Conservation (phyloP, 768 basidiomycete genomes). For the Tubosaeta sp. region DNA sequence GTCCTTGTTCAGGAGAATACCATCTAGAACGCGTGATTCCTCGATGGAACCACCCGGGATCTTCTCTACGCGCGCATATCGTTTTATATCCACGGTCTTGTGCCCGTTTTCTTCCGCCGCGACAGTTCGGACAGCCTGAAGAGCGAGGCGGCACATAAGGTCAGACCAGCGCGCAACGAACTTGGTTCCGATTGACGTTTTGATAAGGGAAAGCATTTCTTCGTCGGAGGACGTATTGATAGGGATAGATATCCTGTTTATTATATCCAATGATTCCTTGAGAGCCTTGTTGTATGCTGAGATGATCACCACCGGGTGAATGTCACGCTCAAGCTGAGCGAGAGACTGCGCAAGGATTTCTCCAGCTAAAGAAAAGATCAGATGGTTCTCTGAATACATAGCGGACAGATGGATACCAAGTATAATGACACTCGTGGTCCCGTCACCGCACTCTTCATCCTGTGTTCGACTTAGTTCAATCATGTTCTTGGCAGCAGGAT, state of each 20-base stretch:
- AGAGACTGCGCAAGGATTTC: slow-evolving; percentile 96
- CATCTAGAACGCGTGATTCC: slow-evolving; percentile 77
- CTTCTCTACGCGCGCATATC: slow-evolving; percentile 97
- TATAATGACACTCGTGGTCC: slow-evolving; percentile 97
- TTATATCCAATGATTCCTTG: slow-evolving; percentile 84
- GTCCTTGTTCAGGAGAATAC: slow-evolving; percentile 98
- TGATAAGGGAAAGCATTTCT: slow-evolving; percentile 95
- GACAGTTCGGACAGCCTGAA: slow-evolving; percentile 89
- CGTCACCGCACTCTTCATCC: slow-evolving; percentile 98
- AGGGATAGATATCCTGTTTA: slow-evolving; percentile 82
- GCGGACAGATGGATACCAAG: slow-evolving; percentile 55
- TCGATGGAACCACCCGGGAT: slow-evolving; percentile 98
- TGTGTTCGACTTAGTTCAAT: slow-evolving; percentile 97
- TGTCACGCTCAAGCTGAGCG: slow-evolving; percentile 89
- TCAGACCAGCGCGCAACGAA: slow-evolving; percentile 96
- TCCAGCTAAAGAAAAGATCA: slow-evolving; percentile 54
- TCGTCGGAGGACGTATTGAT: slow-evolving; percentile 82
- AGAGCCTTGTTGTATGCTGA: slow-evolving; percentile 96
- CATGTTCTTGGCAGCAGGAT: slow-evolving; percentile 99
- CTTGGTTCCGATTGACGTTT: slow-evolving; percentile 97
- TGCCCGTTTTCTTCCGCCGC: slow-evolving; percentile 69
- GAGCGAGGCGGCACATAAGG: slow-evolving; percentile 93
- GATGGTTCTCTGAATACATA: neutral
- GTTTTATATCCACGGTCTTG: slow-evolving; percentile 95
- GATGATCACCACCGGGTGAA: slow-evolving; percentile 99